These are phyloP conservation scores for Astragalus glycyphyllos DNA, from an alignment of 306 rosid species.

Conservation along the genomic window DNA sequence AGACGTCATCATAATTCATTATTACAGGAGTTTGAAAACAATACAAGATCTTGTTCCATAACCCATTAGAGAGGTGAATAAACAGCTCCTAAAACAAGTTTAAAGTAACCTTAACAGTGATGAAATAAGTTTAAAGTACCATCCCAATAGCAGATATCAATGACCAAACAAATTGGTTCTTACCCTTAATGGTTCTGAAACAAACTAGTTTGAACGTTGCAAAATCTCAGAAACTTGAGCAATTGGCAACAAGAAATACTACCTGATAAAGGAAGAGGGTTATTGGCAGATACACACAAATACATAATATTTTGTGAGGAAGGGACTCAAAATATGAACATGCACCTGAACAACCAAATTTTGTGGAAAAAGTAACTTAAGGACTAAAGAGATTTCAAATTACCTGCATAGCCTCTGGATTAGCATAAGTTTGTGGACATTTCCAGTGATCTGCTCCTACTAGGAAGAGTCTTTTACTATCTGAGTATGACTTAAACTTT, in stretches of 20 bases:
- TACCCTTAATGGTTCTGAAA: constrained; percentile 2
- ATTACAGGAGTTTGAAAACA: no score
- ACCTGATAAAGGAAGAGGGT: constrained; percentile 13
- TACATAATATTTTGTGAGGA: constrained; percentile 9
- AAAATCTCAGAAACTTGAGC: constrained; percentile 24
- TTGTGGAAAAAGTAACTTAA: constrained; percentile 21
- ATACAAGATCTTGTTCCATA: no score
- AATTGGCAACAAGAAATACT: constrained; percentile 2
- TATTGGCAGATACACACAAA: not conserved
- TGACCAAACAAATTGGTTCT: no score
- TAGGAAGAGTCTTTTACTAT: constrained; percentile 83
- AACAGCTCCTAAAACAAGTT: no score
- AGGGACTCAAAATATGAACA: constrained; percentile 12
- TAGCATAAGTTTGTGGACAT: constrained; percentile 86
- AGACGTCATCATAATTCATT: no score
- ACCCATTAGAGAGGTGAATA: no score
- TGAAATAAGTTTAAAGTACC: no score
- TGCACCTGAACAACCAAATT: constrained; percentile 20
- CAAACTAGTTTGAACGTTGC: constrained; percentile 12
- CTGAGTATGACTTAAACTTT: constrained; percentile 82
- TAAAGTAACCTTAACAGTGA: no score
- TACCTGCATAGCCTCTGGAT: constrained; percentile 98
- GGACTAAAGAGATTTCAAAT: constrained; percentile 31
- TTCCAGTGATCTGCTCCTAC: constrained; percentile 98
- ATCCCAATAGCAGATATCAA: no score